phyloP scores from a whole-genome alignment of 192 early-diverging fungal genomes.

The Neocallimastix lanati region DNA sequence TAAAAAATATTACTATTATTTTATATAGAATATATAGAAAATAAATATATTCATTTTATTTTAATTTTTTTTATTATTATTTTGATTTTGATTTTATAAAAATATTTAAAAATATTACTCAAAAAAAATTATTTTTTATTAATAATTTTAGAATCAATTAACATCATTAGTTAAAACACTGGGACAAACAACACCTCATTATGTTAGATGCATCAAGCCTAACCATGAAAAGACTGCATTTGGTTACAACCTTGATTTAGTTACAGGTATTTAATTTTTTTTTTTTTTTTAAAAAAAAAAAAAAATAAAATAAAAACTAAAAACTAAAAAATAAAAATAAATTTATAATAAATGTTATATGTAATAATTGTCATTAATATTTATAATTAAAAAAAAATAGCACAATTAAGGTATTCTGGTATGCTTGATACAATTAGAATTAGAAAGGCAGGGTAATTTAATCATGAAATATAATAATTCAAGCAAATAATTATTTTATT shows the following conservation, averaged over 20 bases:
- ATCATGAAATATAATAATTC: background rate
- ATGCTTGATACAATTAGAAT: slow-evolving; percentile 39
- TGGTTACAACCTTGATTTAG: slow-evolving; percentile 23
- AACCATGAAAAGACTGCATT: slow-evolving; percentile 28
- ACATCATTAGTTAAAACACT: slow-evolving; percentile 20
- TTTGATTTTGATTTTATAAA: too few relatives aligned
- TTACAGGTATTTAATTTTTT: slow-evolving; percentile 13
- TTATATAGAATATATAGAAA: too few relatives aligned
- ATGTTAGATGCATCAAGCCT: slow-evolving; percentile 39
- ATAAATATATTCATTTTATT: too few relatives aligned
- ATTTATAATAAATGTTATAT: background rate
- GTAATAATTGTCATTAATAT: background rate
- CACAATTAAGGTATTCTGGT: slow-evolving; percentile 32
- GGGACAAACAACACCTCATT: slow-evolving; percentile 27
- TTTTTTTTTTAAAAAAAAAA: too few relatives aligned
- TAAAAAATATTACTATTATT: background rate
- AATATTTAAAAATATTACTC: too few relatives aligned
- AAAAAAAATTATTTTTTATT: too few relatives aligned
- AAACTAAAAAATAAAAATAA: too few relatives aligned
- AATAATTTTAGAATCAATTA: slow-evolving; percentile 21
- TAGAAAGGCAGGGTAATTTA: slow-evolving; percentile 26
- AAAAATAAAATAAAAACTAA: too few relatives aligned
- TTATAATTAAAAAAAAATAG: slow-evolving; percentile 1
- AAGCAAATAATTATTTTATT: too few relatives aligned
- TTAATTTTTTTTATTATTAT: too few relatives aligned